These are phyloP conservation scores for Talaromyces sp. DNA, from an alignment of 2,329 filamentous ascomycete genomes.

Conservation along the genomic window DNA sequence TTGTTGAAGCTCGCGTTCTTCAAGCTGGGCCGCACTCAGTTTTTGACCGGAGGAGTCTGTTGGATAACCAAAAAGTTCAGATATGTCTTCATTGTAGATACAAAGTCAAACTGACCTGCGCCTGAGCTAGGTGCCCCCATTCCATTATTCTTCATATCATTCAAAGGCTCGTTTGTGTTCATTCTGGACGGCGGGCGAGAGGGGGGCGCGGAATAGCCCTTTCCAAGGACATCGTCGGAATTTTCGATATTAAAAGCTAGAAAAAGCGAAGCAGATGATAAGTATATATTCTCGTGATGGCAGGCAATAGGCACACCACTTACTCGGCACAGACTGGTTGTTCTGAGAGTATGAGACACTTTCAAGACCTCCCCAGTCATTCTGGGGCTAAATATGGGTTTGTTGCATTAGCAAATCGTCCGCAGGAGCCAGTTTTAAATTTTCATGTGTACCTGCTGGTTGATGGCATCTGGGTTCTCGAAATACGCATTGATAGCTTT, in stretches of 20 bases:
- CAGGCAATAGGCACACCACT: slow-evolving; percentile 3
- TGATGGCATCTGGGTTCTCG: slow-evolving; percentile 36
- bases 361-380: slow-evolving; percentile 7
- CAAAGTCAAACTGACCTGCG: slow-evolving; percentile 12
- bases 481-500: slow-evolving; percentile 45
- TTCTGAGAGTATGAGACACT: slow-evolving; percentile 17
- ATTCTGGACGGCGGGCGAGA: slow-evolving; percentile 45
- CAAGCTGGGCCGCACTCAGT: slow-evolving; percentile 37
- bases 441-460: slow-evolving; percentile 18
- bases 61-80: slow-evolving; percentile 14
- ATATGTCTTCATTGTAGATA: not conserved
- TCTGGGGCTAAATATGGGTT: slow-evolving; percentile 2
- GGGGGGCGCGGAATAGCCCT: slow-evolving; percentile 33
- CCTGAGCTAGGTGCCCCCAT: slow-evolving; percentile 24
- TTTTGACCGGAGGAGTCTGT: slow-evolving; percentile 23
- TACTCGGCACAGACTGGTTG: slow-evolving; percentile 23
- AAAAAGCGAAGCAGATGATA: not conserved
- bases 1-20: slow-evolving; percentile 41
- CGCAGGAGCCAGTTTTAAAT: not conserved
- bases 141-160: slow-evolving; percentile 16
- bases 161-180: slow-evolving; percentile 25
- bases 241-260: slow-evolving; percentile 36
- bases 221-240: slow-evolving; percentile 28
- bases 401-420: not conserved
- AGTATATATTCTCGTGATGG: not conserved